Base-by-base conservation (phyloP, 371 early-diverging fungal species). In the Mortierella sp. region DNA sequence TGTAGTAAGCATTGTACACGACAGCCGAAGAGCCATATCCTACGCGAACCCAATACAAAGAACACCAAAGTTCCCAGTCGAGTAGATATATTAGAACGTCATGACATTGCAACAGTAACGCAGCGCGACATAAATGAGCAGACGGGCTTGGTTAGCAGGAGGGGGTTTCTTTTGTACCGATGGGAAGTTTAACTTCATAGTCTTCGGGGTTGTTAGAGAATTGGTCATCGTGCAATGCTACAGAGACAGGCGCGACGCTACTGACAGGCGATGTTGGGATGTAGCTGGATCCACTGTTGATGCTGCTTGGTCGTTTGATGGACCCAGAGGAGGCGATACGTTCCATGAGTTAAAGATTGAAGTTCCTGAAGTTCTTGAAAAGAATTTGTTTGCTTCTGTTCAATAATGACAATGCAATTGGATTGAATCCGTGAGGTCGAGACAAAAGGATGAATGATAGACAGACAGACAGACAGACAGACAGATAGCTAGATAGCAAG, bases 11-110 rank as follows among this genome's bases (percentile, higher is more conserved):
- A 63, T 87, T 86, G 85, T 94, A 95, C 0, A 96, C 97, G 28
- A 93, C 87, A 0, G 96, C 97, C 1, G 96, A 96, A 2, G 96
- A 95, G 13, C 97, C 97, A 84, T 92, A 95, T 3, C 97, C 96
- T 95, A 80, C 9, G n/a, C 8, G 19, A 65, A 66, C 28, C 19
- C 21, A 41, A 68, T 6, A 65, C 48, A 15, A 32, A 57, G 24
- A 68, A 58, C 32, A 36, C 11, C 13, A 58, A 28, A 28, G 13
- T 21, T 8, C 19, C 52, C 21, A 58, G 58, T 24, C 28, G 16
- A 32, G 45, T 70, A 38, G 4, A 47, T 28, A 22, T 16, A 38
- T 32, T 32, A 16, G 53, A 47, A 9, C 11, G 38, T 0, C 16
- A 19, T 48, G 7, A 48, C 16, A 16, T n/a, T 24, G 36, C 41